phyloP scores from a whole-genome alignment of 2,329 filamentous ascomycete species.

The Fusarium pseudograminearum region DNA sequence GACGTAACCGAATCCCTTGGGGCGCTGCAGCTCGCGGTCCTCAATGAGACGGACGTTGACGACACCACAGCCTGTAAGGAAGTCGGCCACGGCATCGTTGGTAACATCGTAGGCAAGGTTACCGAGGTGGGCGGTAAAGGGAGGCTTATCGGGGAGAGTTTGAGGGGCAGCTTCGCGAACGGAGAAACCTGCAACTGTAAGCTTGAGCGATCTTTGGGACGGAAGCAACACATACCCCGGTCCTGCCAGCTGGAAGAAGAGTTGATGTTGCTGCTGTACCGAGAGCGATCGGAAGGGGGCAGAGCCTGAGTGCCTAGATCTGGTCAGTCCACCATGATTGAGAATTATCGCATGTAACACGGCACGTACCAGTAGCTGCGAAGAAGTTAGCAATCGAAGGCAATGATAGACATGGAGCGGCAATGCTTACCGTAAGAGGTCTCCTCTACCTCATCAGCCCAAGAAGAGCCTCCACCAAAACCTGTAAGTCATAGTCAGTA shows the following conservation, averaged over 20 bases:
- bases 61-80: conserved; percentile 87
- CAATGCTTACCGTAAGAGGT: conserved; percentile 73
- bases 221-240: conserved; percentile 54
- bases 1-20: conserved; percentile 98
- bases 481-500: conserved; percentile 52
- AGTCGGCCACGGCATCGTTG: conserved; percentile 82
- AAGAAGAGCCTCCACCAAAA: conserved; percentile 82
- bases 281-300: conserved; percentile 62
- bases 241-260: conserved; percentile 58
- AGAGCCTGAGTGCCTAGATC: conserved; percentile 67
- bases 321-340: conserved; percentile 44
- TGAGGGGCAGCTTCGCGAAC: conserved; percentile 79
- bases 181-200: conserved; percentile 63
- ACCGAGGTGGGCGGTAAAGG: conserved; percentile 94
- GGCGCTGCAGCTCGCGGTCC: conserved; percentile 91
- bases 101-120: conserved; percentile 97
- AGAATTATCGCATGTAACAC: conserved; percentile 19
- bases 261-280: conserved; percentile 48
- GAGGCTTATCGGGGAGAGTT: conserved; percentile 85
- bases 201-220: conserved; percentile 8
- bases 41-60: conserved; percentile 96
- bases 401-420: conserved; percentile 11
- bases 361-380: conserved; percentile 54
- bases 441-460: conserved; percentile 99
- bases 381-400: conserved; percentile 49